These are phyloP conservation scores for Dentipellis fragilis DNA, from an alignment of 768 basidiomycete genomes.

Conservation along the genomic window DNA sequence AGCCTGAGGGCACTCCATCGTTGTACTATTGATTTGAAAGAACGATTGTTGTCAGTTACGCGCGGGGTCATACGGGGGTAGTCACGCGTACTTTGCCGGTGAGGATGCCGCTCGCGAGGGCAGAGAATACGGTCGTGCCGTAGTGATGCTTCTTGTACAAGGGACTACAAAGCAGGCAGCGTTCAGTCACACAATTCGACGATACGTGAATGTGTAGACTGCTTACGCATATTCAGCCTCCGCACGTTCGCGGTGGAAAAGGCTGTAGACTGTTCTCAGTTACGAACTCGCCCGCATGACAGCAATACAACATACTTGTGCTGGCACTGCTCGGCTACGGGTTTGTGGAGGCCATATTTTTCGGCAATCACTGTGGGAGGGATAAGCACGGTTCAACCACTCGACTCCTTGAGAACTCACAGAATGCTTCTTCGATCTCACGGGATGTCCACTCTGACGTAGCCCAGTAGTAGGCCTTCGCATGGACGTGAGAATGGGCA, in stretches of 20 bases:
- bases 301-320: constrained; percentile 21
- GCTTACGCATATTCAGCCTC: constrained; percentile 39
- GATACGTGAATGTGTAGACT: background rate
- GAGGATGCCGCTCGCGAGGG: constrained; percentile 43
- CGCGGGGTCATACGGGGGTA: background rate
- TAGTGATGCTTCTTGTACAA: constrained; percentile 36
- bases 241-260: constrained; percentile 43
- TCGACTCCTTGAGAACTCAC: constrained; percentile 11
- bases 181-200: background rate
- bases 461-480: constrained; percentile 35
- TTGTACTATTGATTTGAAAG: constrained; percentile 26
- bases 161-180: constrained; percentile 12
- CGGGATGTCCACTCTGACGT: constrained; percentile 48
- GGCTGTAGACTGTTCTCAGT: constrained; percentile 21
- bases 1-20: constrained; percentile 40
- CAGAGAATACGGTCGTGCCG: constrained; percentile 45
- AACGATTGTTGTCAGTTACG: no score
- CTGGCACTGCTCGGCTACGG: constrained; percentile 44
- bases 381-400: background rate
- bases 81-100: constrained; percentile 36
- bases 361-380: constrained; percentile 26
- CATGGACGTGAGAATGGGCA: background rate
- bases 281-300: background rate
- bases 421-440: constrained; percentile 36
- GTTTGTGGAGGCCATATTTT: constrained; percentile 37